These are phyloP conservation scores for Kwoniella heveanensis DNA, from an alignment of 768 basidiomycete species.

Conservation along the genomic window DNA sequence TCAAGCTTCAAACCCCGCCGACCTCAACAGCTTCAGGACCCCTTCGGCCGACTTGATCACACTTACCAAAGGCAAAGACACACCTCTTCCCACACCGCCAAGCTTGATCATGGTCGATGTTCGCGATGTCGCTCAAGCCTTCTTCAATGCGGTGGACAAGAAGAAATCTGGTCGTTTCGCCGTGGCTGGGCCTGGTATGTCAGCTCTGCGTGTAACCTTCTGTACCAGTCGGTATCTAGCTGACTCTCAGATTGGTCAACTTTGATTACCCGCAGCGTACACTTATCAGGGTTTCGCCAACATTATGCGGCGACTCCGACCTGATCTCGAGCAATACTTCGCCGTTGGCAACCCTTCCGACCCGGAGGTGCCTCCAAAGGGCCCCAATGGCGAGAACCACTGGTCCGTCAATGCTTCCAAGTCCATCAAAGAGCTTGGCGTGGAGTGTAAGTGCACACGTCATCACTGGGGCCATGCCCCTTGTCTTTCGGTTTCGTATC, in stretches of 20 bases:
- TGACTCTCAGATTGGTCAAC: too few relatives aligned
- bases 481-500: too few relatives aligned
- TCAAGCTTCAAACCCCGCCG: background rate
- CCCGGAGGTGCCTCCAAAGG: background rate
- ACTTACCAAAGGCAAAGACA: constrained; percentile 8
- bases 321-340: constrained; percentile 19
- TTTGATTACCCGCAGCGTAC: constrained; percentile 17
- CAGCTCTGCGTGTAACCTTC: too few relatives aligned
- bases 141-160: constrained; percentile 22
- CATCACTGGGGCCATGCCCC: too few relatives aligned
- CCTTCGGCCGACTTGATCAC: background rate
- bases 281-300: constrained; percentile 23
- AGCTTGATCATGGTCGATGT: constrained; percentile 1
- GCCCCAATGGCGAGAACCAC: background rate
- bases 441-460: constrained; percentile 12
- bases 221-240: too few relatives aligned
- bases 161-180: constrained; percentile 25
- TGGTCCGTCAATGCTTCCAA: constrained; percentile 9
- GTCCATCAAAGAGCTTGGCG: constrained; percentile 15
- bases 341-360: constrained; percentile 7
- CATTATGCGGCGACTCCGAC: constrained; percentile 13
- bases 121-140: constrained; percentile 26
- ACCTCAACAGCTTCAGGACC: constrained; percentile 8
- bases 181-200: constrained; percentile 23
- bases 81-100: background rate